phyloP scores from a whole-genome alignment of 345 rosid genomes.

The Ceriops tagal region DNA sequence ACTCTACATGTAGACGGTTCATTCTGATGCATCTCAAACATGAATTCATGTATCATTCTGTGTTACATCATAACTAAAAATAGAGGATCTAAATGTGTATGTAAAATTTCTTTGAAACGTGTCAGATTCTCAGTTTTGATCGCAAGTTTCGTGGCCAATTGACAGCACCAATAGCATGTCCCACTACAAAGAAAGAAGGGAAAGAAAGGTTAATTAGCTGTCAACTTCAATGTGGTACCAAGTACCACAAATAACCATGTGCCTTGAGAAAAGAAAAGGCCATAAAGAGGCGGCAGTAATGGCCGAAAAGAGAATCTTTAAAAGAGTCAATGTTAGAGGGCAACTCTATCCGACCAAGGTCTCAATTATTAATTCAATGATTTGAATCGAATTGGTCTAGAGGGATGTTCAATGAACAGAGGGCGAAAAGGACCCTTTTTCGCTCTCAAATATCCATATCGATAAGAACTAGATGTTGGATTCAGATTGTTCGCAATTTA shows the following conservation, averaged over 20 bases:
- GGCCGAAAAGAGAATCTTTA: neutral
- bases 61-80: too few species aligned
- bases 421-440: neutral
- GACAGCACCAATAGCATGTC: too few species aligned
- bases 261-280: neutral
- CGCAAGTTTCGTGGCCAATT: too few species aligned
- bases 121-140: too few species aligned
- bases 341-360: slow-evolving; percentile 21
- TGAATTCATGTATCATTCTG: too few species aligned
- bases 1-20: too few species aligned
- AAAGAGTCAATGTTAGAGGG: neutral
- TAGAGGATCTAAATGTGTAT: too few species aligned
- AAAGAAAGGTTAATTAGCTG: neutral
- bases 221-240: neutral
- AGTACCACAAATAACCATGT: neutral
- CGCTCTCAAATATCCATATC: slow-evolving; percentile 14
- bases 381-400: slow-evolving; percentile 9
- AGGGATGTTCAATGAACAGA: neutral
- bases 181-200: neutral
- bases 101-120: too few species aligned
- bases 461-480: slow-evolving; percentile 14
- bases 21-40: too few species aligned
- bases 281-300: neutral
- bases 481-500: neutral
- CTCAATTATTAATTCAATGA: slow-evolving; percentile 21